Percentiles rank a stretch among this genome's conserved stretches.
phyloP scores from a whole-genome alignment of 2,329 filamentous ascomycete genomes.

The Pseudovirgaria hyperparasitica region DNA sequence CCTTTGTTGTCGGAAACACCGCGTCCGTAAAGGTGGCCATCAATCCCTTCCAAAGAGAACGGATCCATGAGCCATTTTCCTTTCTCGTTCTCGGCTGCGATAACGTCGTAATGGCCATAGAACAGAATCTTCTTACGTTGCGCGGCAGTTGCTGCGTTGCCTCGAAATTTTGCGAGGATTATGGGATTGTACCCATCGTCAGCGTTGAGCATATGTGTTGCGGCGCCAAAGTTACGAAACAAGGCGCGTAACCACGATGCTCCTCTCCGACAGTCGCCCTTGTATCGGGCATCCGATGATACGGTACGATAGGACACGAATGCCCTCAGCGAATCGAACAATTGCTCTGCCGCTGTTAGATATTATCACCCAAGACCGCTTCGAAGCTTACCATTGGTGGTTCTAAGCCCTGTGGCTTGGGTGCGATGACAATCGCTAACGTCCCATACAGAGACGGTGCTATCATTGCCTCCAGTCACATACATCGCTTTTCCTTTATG shows the following conservation, averaged over 20 bases:
- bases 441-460: constrained; percentile 80
- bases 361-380: constrained; percentile 10
- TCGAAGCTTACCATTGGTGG: constrained; percentile 39
- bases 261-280: constrained; percentile 83
- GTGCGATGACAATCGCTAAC: constrained; percentile 44
- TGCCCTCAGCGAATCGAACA: constrained; percentile 54
- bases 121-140: constrained; percentile 80
- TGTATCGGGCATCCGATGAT: constrained; percentile 72
- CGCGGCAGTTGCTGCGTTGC: constrained; percentile 52
- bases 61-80: constrained; percentile 80
- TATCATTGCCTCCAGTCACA: constrained; percentile 89
- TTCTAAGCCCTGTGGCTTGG: constrained; percentile 33
- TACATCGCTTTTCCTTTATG: constrained; percentile 67
- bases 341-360: constrained; percentile 37
- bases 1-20: constrained; percentile 98
- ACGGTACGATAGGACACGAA: constrained; percentile 90
- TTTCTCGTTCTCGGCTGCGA: constrained; percentile 71
- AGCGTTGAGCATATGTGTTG: constrained; percentile 71
- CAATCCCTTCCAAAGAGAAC: constrained; percentile 76
- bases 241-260: constrained; percentile 82
- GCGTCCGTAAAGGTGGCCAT: constrained; percentile 87
- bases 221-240: constrained; percentile 83
- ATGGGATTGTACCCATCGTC: constrained; percentile 72
- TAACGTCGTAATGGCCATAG: constrained; percentile 97
- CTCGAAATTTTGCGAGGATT: constrained; percentile 80